Percentiles rank a stretch among this genome's conserved stretches.
Evolutionary conservation across 345 rosid species (phyloP).

Genomic region (Melaleuca alternifolia): DNA sequence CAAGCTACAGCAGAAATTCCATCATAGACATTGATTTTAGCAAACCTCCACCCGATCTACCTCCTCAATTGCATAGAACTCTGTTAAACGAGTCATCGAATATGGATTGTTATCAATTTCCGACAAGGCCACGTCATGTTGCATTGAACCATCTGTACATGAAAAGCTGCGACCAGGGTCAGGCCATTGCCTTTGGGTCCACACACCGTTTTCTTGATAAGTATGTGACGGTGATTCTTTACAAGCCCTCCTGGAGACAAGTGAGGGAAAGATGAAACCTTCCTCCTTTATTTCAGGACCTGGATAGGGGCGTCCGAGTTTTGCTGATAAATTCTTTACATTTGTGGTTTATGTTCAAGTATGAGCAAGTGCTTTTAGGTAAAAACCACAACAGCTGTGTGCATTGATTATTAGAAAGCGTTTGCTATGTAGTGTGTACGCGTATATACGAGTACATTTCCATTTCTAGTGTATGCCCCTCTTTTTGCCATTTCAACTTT

Average conservation of each 20-base stretch:
- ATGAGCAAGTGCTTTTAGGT: background rate
- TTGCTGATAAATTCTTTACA: background rate
- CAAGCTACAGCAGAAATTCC: constrained; percentile 33
- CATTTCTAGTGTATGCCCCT: background rate
- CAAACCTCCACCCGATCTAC: constrained; percentile 49
- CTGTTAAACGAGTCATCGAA: constrained; percentile 9
- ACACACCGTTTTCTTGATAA: constrained; percentile 8
- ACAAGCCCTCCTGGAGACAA: constrained; percentile 7
- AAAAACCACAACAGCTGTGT: background rate
- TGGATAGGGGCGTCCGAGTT: background rate
- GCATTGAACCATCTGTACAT: constrained; percentile 2
- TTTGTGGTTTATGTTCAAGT: background rate
- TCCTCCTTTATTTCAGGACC: background rate
- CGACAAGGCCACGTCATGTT: constrained; percentile 22
- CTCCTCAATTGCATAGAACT: constrained; percentile 34
- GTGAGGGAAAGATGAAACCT: background rate
- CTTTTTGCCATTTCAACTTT: background rate
- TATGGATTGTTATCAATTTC: background rate
- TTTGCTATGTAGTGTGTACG: background rate
- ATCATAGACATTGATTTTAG: constrained; percentile 28
- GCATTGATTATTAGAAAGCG: background rate
- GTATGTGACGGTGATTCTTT: constrained; percentile 9
- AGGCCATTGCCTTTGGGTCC: constrained; percentile 1
- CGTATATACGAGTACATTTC: background rate
- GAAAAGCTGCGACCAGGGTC: background rate